These are phyloP conservation scores for Achaetomiella virescens DNA, from an alignment of 495 filamentous ascomycete genomes.

Conservation along the genomic window DNA sequence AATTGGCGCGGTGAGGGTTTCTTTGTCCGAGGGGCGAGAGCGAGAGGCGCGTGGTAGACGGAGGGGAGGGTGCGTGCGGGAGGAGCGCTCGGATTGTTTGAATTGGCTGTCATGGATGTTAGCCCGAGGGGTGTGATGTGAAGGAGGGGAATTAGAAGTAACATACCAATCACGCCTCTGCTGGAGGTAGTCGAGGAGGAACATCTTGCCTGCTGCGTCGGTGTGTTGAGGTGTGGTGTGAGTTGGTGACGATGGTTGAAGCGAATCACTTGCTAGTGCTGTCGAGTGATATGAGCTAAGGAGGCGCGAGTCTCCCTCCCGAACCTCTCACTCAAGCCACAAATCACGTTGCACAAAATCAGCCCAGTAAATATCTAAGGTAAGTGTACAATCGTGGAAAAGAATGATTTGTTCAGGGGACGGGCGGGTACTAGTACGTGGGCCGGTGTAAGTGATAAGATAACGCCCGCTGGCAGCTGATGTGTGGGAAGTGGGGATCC, in stretches of 20 bases:
- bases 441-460: conserved; percentile 22
- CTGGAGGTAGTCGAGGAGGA: conserved; percentile 53
- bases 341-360: not conserved
- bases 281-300: not conserved
- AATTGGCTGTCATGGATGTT: conserved; percentile 49
- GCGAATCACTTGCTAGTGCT: not conserved
- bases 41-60: conserved; percentile 66
- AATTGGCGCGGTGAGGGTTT: conserved; percentile 68
- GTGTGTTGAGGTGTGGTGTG: not conserved
- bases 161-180: conserved; percentile 55
- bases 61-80: conserved; percentile 61
- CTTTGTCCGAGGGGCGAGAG: conserved; percentile 51
- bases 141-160: not conserved
- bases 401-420: not conserved
- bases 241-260: not conserved
- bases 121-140: not conserved
- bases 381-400: not conserved
- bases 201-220: conserved; percentile 33
- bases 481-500: conserved; percentile 9
- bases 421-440: not conserved
- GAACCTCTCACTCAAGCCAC: not conserved
- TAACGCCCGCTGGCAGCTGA: conserved; percentile 5
- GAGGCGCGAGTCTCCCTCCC: not conserved
- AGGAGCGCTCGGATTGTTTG: conserved; percentile 70
- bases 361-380: not conserved